Conservation (phyloP, 805 yeast species). For the Starmerella cellae region DNA sequence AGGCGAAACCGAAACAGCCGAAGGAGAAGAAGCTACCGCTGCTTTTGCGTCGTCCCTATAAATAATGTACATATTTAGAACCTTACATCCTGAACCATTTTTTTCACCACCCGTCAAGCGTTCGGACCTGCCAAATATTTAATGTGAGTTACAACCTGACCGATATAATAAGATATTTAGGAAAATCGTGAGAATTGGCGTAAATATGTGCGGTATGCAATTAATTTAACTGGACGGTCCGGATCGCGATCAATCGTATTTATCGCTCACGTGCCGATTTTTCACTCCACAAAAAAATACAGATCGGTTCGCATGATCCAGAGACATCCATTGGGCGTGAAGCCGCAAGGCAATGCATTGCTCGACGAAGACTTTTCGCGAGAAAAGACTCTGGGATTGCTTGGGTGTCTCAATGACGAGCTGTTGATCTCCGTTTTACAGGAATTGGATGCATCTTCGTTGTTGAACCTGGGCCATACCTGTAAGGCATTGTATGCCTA, state of each 20-base stretch:
- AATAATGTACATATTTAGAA: slow-evolving; percentile 1
- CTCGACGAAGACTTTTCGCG: slow-evolving; percentile 23
- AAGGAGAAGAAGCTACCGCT: slow-evolving; percentile 15
- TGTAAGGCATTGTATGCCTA: slow-evolving; percentile 63
- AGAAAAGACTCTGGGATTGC: slow-evolving; percentile 17
- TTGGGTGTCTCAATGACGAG: slow-evolving; percentile 49
- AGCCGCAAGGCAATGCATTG: slow-evolving; percentile 59
- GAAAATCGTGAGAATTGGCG: no score
- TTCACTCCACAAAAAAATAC: slow-evolving; percentile 1
- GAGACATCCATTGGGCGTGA: slow-evolving; percentile 59
- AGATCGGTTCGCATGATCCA: slow-evolving; percentile 16
- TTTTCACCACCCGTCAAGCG: no score
- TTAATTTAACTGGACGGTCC: no score
- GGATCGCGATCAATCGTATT: no score
- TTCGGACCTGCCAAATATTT: no score
- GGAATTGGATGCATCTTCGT: slow-evolving; percentile 38
- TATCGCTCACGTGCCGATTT: slow-evolving; percentile 1
- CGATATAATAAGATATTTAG: no score
- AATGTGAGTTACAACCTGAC: no score
- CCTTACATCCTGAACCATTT: not conserved
- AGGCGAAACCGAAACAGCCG: slow-evolving; percentile 8
- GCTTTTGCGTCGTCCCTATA: slow-evolving; percentile 11
- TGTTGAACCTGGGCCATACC: slow-evolving; percentile 41
- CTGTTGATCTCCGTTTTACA: slow-evolving; percentile 41
- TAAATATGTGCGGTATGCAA: no score